These are phyloP conservation scores for Talaromyces trachyspermus DNA, from an alignment of 495 filamentous ascomycete species.

Conservation along the genomic window DNA sequence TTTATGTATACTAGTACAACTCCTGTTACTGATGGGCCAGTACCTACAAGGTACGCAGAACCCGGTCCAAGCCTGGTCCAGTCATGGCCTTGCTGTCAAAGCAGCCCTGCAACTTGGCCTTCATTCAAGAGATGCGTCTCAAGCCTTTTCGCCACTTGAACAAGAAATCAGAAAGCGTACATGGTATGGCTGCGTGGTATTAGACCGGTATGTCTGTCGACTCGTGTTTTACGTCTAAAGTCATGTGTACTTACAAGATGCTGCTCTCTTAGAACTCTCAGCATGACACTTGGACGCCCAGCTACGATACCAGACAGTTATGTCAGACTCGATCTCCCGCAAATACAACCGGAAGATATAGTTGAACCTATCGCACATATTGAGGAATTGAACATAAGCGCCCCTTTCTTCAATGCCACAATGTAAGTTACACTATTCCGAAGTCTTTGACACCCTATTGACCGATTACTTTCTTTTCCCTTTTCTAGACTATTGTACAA, in stretches of 20 bases:
- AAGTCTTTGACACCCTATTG: conserved; percentile 5
- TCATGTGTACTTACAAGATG: background rate
- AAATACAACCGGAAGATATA: conserved; percentile 13
- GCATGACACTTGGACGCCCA: conserved; percentile 40
- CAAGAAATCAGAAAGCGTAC: conserved; percentile 34
- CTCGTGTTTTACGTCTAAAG: background rate
- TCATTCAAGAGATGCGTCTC: conserved; percentile 28
- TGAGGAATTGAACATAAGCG: too few species aligned
- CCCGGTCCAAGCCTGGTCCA: conserved; percentile 36
- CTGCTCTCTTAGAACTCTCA: conserved; percentile 23
- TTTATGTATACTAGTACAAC: conserved; percentile 19
- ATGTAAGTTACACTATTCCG: conserved; percentile 19
- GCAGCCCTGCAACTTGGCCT: conserved; percentile 35
- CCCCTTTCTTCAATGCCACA: conserved; percentile 26
- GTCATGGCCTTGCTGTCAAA: conserved; percentile 33
- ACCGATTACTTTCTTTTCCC: background rate
- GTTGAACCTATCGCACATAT: background rate
- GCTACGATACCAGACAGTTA: conserved; percentile 25
- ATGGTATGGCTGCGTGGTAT: conserved; percentile 38
- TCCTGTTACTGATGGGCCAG: conserved; percentile 31
- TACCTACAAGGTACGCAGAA: conserved; percentile 39
- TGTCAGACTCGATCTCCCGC: conserved; percentile 25
- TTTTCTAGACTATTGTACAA: conserved; percentile 14
- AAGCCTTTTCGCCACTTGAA: conserved; percentile 25
- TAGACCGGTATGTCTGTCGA: conserved; percentile 26